phyloP scores from a whole-genome alignment of 1,284 basidiomycete species.

The Cutaneotrichosporon dermatis region DNA sequence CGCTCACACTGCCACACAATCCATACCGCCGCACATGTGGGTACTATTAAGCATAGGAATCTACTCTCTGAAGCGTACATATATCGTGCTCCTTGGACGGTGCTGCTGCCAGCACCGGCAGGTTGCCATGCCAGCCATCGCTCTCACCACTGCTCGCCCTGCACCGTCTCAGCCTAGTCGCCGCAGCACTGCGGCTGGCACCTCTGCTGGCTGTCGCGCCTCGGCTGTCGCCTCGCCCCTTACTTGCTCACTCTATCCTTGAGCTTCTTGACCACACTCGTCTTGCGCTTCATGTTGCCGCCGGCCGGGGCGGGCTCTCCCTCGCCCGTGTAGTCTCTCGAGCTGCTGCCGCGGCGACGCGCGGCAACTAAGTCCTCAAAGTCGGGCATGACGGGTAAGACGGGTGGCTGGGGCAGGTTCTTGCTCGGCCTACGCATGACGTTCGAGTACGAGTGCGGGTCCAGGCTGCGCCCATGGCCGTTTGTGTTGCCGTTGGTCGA shows the following conservation, averaged over 20 bases:
- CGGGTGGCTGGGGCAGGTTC: conserved; percentile 37
- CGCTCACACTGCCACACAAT: too few species aligned
- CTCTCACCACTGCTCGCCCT: too few species aligned
- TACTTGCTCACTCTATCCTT: conserved; percentile 36
- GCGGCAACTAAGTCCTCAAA: conserved; percentile 35
- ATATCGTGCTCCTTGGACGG: too few species aligned
- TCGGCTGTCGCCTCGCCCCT: too few species aligned
- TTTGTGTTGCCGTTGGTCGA: conserved; percentile 1
- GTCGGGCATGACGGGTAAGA: conserved; percentile 47
- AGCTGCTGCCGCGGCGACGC: conserved; percentile 1
- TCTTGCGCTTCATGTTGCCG: conserved; percentile 36
- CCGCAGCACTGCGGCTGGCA: too few species aligned
- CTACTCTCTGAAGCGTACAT: too few species aligned
- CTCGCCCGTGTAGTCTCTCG: not conserved
- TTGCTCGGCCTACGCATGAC: conserved; percentile 20
- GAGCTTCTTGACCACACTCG: conserved; percentile 46
- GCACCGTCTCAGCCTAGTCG: too few species aligned
- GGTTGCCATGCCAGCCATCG: too few species aligned
- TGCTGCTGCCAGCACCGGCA: too few species aligned
- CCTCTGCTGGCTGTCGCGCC: too few species aligned
- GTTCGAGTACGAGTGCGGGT: not conserved
- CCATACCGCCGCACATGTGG: too few species aligned
- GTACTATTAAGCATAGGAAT: too few species aligned
- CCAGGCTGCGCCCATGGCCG: not conserved
- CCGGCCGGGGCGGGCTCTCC: not conserved